A percentile compares a stretch with the other conserved stretches of the same genome.
Evolutionary conservation across 2,329 filamentous ascomycete species (phyloP).

Genomic region (Cladophialophora yegresii): DNA sequence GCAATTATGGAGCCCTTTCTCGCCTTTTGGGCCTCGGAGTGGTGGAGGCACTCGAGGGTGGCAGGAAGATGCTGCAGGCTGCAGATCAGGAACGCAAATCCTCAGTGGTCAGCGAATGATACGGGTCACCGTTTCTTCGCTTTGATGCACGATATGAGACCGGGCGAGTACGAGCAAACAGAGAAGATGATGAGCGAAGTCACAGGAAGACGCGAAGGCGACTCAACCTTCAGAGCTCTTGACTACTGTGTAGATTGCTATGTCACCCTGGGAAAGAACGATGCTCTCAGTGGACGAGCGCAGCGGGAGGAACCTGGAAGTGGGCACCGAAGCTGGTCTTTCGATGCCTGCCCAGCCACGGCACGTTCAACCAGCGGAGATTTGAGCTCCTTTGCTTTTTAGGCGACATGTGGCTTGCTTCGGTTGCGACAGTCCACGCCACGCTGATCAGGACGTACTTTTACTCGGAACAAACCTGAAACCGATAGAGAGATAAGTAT

Average conservation of each 20-base stretch:
- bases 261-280: background rate
- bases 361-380: conserved; percentile 3
- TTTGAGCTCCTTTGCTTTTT: conserved; percentile 10
- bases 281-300: background rate
- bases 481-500: background rate
- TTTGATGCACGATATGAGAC: background rate
- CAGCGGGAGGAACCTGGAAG: background rate
- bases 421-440: background rate
- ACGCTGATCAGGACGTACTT: background rate
- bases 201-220: background rate
- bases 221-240: background rate
- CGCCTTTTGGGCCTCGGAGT: background rate
- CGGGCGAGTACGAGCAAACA: background rate
- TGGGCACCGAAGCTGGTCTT: background rate
- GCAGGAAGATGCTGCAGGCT: conserved; percentile 7
- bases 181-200: background rate
- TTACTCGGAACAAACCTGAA: background rate
- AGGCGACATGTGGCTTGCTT: conserved; percentile 1
- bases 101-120: background rate
- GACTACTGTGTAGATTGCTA: background rate
- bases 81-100: conserved; percentile 6
- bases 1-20: conserved; percentile 10
- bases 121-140: background rate
- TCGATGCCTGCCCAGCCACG: background rate
- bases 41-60: background rate